These are phyloP conservation scores for Comarum palustre DNA, from an alignment of 306 rosid genomes.

Conservation along the genomic window DNA sequence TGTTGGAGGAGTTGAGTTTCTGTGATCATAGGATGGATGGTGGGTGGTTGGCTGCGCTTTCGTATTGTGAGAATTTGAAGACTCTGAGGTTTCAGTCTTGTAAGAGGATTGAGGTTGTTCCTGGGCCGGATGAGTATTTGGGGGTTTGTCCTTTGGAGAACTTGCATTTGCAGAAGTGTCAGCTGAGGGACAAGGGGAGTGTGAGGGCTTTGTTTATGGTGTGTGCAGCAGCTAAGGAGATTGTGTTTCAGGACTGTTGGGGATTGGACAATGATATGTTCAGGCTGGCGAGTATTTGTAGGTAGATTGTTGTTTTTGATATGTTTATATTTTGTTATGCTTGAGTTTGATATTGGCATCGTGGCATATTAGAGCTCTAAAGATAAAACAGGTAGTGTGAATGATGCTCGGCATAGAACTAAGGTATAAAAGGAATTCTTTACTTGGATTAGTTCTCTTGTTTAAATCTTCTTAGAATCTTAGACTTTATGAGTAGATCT, in stretches of 20 bases:
- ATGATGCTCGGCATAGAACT: background rate
- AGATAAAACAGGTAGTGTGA: background rate
- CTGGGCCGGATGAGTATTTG: constrained; percentile 62
- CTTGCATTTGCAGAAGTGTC: constrained; percentile 68
- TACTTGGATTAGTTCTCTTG: background rate
- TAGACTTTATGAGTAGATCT: background rate
- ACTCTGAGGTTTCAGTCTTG: constrained; percentile 64
- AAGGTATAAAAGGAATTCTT: background rate
- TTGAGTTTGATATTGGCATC: constrained; percentile 10
- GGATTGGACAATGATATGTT: constrained; percentile 62
- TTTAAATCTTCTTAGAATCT: background rate
- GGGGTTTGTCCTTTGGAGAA: constrained; percentile 63
- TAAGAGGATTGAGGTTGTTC: constrained; percentile 54
- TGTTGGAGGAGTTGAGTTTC: constrained; percentile 76
- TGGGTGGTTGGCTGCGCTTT: constrained; percentile 80
- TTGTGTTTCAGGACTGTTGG: constrained; percentile 76
- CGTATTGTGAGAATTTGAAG: constrained; percentile 78
- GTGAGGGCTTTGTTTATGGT: constrained; percentile 47
- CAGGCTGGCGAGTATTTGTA: constrained; percentile 54
- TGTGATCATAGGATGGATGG: constrained; percentile 80
- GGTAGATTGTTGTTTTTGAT: constrained; percentile 42
- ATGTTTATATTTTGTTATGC: background rate
- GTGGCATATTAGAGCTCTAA: background rate
- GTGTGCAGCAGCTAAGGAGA: constrained; percentile 59
- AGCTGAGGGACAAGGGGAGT: constrained; percentile 51